phyloP scores from a whole-genome alignment of 805 yeast species.

The Metschnikowia gelsemii region DNA sequence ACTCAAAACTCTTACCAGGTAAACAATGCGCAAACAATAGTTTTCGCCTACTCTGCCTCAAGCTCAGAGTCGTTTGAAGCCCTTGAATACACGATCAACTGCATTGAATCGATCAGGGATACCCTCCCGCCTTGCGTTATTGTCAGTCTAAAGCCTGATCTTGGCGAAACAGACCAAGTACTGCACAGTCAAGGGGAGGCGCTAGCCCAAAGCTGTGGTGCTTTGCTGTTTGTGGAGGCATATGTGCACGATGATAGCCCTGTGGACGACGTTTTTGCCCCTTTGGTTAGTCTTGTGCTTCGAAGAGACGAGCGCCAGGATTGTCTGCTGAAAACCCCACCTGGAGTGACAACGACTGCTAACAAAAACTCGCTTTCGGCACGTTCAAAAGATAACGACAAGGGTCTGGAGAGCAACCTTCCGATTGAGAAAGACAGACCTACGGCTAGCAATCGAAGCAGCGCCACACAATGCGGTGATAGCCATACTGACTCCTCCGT shows the following conservation, averaged over 20 bases:
- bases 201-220: constrained; percentile 29
- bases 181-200: constrained; percentile 28
- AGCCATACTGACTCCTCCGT: neutral
- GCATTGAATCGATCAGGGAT: constrained; percentile 24
- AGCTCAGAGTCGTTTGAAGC: constrained; percentile 28
- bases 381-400: too few species aligned
- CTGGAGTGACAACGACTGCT: too few species aligned
- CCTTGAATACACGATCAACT: constrained; percentile 29
- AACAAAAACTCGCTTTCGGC: too few species aligned
- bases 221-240: constrained; percentile 31
- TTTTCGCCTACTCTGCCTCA: constrained; percentile 33
- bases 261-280: constrained; percentile 31
- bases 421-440: neutral
- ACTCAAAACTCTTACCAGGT: constrained; percentile 29
- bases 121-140: constrained; percentile 32
- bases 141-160: constrained; percentile 33
- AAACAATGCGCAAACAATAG: constrained; percentile 28
- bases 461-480: neutral
- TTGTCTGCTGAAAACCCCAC: neutral
- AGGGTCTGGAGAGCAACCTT: neutral
- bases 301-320: constrained; percentile 3
- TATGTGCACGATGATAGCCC: constrained; percentile 23
- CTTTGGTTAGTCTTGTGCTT: constrained; percentile 22
- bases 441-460: neutral
- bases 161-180: constrained; percentile 28